Conservation (phyloP, 768 basidiomycete genomes). For the Termitomyces sp. region DNA sequence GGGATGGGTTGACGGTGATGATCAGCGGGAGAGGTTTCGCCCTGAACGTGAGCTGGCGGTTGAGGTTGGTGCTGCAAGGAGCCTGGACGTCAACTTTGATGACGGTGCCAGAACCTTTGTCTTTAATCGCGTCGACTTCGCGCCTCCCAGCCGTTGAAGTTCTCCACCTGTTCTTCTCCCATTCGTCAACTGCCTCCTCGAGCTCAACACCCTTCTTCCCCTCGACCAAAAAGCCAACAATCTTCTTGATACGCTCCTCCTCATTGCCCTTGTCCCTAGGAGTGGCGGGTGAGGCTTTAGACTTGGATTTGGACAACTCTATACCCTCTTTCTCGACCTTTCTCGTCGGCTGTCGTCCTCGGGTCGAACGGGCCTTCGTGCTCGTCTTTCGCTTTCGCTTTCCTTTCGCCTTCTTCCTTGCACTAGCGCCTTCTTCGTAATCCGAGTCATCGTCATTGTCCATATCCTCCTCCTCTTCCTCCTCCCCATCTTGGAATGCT, state of each 20-base stretch:
- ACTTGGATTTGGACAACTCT: neutral
- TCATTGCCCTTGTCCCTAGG: neutral
- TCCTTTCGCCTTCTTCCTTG: neutral
- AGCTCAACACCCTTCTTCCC: constrained; percentile 63
- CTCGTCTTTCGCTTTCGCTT: neutral
- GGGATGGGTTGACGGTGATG: neutral
- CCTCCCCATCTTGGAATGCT: neutral
- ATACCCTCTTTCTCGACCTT: neutral
- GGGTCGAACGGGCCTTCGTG: neutral
- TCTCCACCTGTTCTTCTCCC: constrained; percentile 26
- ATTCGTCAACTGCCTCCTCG: constrained; percentile 57
- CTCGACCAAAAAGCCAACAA: constrained; percentile 59
- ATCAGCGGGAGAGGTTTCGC: neutral
- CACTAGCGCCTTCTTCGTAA: neutral
- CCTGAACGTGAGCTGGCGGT: neutral
- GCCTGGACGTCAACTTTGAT: neutral
- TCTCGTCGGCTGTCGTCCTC: constrained; percentile 7
- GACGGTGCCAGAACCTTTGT: neutral
- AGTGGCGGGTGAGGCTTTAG: neutral
- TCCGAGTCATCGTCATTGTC: neutral
- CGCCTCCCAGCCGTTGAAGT: neutral
- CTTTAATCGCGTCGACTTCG: neutral
- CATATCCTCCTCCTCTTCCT: neutral
- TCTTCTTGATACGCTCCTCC: constrained; percentile 52
- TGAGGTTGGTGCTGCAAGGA: neutral